These are phyloP conservation scores for Dryas integrifolia DNA, from an alignment of 331 rosid genomes.

Conservation along the genomic window DNA sequence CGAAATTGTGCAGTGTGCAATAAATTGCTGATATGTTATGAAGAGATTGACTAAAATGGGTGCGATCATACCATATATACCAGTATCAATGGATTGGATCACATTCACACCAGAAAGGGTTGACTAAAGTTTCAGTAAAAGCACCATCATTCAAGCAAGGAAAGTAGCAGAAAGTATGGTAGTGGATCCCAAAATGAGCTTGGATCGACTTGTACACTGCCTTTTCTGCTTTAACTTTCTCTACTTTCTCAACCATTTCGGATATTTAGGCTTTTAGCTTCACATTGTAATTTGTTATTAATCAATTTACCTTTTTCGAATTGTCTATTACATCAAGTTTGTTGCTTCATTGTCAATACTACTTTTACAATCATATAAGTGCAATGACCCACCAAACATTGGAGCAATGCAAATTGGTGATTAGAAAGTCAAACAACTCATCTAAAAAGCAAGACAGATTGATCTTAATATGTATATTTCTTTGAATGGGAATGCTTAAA, in stretches of 20 bases:
- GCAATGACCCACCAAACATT: neutral
- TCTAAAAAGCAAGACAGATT: neutral
- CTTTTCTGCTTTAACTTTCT: neutral
- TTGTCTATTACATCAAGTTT: constrained; percentile 10
- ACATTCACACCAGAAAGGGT: neutral
- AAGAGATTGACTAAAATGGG: neutral
- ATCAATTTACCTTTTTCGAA: neutral
- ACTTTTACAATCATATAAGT: neutral
- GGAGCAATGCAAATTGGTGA: neutral
- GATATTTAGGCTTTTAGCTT: constrained; percentile 13
- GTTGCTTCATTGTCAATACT: neutral
- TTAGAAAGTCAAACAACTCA: constrained; percentile 7
- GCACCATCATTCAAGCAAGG: neutral
- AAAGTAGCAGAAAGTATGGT: neutral
- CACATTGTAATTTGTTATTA: neutral
- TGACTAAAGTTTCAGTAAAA: neutral
- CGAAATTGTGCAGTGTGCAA: too few species aligned
- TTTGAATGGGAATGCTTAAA: too few species aligned
- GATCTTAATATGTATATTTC: neutral
- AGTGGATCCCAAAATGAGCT: neutral
- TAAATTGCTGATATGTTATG: neutral
- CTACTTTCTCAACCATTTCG: constrained; percentile 17
- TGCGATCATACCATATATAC: neutral
- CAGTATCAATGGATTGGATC: neutral
- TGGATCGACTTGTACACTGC: neutral